These are phyloP conservation scores for Miscanthus lutarioriparius DNA, from an alignment of 176 grass and related monocot genomes.

Conservation along the genomic window DNA sequence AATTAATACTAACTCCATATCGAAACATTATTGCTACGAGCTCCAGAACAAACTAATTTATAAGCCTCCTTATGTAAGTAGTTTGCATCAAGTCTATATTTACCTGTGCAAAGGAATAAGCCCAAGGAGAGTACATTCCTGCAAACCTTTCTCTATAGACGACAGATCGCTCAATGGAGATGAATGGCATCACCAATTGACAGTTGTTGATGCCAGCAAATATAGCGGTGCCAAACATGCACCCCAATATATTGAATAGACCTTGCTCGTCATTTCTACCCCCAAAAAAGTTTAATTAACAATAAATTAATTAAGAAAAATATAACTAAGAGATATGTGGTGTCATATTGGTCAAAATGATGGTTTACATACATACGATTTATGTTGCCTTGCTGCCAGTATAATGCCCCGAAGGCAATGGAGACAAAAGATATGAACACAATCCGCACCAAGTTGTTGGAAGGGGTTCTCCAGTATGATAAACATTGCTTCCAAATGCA, in stretches of 20 bases:
- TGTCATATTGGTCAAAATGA: not conserved
- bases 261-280: slow-evolving; percentile 49
- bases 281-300: slow-evolving; percentile 3
- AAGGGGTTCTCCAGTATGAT: slow-evolving; percentile 82
- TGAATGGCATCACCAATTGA: slow-evolving; percentile 57
- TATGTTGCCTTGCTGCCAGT: too few species aligned
- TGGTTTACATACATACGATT: too few species aligned
- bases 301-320: not conserved
- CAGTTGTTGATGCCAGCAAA: slow-evolving; percentile 56
- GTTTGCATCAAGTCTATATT: not conserved
- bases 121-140: slow-evolving; percentile 89
- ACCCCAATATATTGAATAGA: slow-evolving; percentile 72
- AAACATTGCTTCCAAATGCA: slow-evolving; percentile 77
- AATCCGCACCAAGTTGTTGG: slow-evolving; percentile 61
- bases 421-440: slow-evolving; percentile 9
- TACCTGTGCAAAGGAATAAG: slow-evolving; percentile 76
- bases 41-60: not conserved
- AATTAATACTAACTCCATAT: not conserved
- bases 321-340: not conserved
- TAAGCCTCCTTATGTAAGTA: not conserved
- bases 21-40: too few species aligned
- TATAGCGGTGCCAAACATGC: slow-evolving; percentile 44
- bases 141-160: slow-evolving; percentile 81
- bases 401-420: not conserved
- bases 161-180: slow-evolving; percentile 58